Percentiles rank a stretch among this genome's conserved stretches.
Conservation (phyloP, 2,329 filamentous ascomycete species). For the Ceratocystis cacaofunesta region DNA sequence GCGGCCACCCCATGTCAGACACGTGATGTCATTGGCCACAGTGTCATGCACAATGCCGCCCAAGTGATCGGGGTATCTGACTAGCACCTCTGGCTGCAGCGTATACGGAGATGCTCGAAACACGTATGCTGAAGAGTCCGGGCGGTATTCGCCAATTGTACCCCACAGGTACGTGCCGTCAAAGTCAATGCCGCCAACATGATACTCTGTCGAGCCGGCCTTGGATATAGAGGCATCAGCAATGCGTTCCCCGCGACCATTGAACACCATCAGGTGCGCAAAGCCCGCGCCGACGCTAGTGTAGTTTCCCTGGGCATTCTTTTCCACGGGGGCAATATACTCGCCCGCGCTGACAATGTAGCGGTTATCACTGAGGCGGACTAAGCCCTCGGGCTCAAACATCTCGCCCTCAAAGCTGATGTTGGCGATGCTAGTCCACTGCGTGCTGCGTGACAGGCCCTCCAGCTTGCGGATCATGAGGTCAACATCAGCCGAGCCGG, state of each 20-base stretch:
- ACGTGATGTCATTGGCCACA: conserved; percentile 24
- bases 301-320: conserved; percentile 38
- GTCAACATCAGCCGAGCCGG: conserved; percentile 23
- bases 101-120: conserved; percentile 27
- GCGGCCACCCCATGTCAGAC: conserved; percentile 33
- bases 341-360: conserved; percentile 33
- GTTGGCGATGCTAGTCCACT: conserved; percentile 30
- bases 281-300: conserved; percentile 31
- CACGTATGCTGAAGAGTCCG: conserved; percentile 32
- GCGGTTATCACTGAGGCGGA: conserved; percentile 29
- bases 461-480: conserved; percentile 27
- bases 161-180: conserved; percentile 34
- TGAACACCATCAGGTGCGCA: conserved; percentile 32
- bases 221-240: conserved; percentile 31
- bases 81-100: conserved; percentile 25
- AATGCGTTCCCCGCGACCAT: conserved; percentile 28
- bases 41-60: conserved; percentile 33
- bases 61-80: conserved; percentile 29
- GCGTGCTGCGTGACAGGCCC: conserved; percentile 26
- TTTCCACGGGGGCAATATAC: conserved; percentile 25
- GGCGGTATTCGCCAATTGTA: conserved; percentile 32
- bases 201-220: conserved; percentile 28
- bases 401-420: conserved; percentile 31
- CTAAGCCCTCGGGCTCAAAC: conserved; percentile 35
- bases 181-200: conserved; percentile 35